Conservation (phyloP, 1,284 basidiomycete species). For the Cryptococcus depauperatus region DNA sequence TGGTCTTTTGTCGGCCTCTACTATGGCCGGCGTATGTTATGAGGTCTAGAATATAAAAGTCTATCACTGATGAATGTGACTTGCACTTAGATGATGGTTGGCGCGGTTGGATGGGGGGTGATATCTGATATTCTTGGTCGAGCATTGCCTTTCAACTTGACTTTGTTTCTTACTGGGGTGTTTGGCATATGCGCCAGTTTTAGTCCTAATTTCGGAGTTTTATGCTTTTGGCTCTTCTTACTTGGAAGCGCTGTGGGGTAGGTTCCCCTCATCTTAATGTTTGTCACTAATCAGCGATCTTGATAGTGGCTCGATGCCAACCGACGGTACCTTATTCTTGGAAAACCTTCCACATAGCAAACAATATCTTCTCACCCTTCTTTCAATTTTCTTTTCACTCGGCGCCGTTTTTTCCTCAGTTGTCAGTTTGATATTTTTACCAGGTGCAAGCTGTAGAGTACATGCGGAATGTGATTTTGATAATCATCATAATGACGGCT, state of each 20-base stretch:
- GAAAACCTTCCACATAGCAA: constrained; percentile 89
- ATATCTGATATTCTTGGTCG: constrained; percentile 80
- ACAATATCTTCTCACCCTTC: constrained; percentile 83
- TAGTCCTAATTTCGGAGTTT: constrained; percentile 58
- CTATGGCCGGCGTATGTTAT: constrained; percentile 50
- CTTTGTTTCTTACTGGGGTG: constrained; percentile 77
- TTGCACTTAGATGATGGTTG: constrained; percentile 99
- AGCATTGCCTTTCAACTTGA: constrained; percentile 81
- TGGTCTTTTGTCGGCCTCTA: constrained; percentile 37
- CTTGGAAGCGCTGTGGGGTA: constrained; percentile 74
- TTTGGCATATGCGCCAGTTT: constrained; percentile 80
- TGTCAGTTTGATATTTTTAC: constrained; percentile 68
- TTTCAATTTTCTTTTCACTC: constrained; percentile 93
- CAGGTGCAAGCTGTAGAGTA: constrained; percentile 60
- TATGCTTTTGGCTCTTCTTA: constrained; percentile 75
- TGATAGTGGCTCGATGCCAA: constrained; percentile 72
- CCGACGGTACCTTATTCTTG: constrained; percentile 85
- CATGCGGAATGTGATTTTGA: constrained; percentile 50
- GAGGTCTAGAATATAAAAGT: background rate
- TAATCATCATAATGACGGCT: constrained; percentile 63
- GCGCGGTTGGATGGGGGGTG: constrained; percentile 84
- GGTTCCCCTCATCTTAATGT: background rate
- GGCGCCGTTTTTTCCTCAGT: constrained; percentile 77
- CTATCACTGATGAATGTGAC: constrained; percentile 24
- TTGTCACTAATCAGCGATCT: background rate